A percentile compares a stretch with the other conserved stretches of the same genome.
Conservation (phyloP, 164 flowering plant genomes). For the Magnolia kwangsiensis region DNA sequence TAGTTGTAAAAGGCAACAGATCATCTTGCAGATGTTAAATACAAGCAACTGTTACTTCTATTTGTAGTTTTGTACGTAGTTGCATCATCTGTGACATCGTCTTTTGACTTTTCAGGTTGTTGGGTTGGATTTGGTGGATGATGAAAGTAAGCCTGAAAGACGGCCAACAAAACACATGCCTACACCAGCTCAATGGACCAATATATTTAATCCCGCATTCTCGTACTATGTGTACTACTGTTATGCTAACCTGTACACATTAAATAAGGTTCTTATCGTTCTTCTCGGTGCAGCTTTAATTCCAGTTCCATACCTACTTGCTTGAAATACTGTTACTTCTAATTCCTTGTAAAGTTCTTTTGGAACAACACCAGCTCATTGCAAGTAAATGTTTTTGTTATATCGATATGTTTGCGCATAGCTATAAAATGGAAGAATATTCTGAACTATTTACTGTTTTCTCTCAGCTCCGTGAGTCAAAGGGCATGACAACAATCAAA, state of each 20-base stretch:
- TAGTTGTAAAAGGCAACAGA: neutral
- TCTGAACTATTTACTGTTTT: neutral
- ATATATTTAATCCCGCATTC: slow-evolving; percentile 93
- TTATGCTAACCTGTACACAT: slow-evolving; percentile 90
- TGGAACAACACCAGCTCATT: neutral
- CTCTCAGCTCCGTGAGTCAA: slow-evolving; percentile 82
- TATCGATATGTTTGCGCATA: neutral
- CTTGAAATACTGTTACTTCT: neutral
- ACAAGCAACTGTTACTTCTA: neutral
- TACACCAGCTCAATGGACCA: slow-evolving; percentile 93
- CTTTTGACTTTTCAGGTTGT: slow-evolving; percentile 64
- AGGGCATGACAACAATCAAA: slow-evolving; percentile 94
- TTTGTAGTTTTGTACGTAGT: too few species aligned
- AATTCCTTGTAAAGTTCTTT: slow-evolving; percentile 1
- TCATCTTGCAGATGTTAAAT: neutral
- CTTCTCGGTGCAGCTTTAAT: neutral
- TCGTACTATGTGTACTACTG: slow-evolving; percentile 93
- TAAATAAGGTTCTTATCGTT: slow-evolving; percentile 65
- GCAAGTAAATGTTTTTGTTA: neutral
- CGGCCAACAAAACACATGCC: slow-evolving; percentile 99
- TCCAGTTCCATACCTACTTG: neutral
- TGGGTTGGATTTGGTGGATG: slow-evolving; percentile 97
- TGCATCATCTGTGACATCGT: too few species aligned
- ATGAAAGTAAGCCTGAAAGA: slow-evolving; percentile 98
- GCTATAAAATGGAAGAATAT: neutral